Conservation (phyloP, 2,329 filamentous ascomycete genomes). For the Paecilomyces sp. region DNA sequence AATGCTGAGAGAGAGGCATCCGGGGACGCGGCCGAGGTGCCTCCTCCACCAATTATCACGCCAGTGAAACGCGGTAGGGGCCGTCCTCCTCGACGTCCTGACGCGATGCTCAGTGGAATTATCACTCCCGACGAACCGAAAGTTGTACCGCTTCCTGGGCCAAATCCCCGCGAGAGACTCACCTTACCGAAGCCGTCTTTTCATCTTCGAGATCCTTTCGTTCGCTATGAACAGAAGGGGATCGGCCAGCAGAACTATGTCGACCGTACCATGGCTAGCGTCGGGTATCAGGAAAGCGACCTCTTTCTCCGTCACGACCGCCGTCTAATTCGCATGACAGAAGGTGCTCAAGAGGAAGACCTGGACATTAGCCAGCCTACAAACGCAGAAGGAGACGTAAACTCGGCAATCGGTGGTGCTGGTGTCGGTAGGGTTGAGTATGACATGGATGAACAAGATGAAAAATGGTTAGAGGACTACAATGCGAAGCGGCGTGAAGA, state of each 20-base stretch:
- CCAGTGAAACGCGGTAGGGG: constrained; percentile 55
- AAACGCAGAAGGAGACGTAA: constrained; percentile 54
- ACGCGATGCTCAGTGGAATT: constrained; percentile 54
- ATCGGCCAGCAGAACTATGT: constrained; percentile 85
- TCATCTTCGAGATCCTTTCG: constrained; percentile 39
- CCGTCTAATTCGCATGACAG: constrained; percentile 57
- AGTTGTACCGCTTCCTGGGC: constrained; percentile 40
- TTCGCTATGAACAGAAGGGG: constrained; percentile 65
- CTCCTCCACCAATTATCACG: constrained; percentile 16
- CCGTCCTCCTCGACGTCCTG: constrained; percentile 56
- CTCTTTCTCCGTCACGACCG: constrained; percentile 72
- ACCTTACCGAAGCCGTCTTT: constrained; percentile 45
- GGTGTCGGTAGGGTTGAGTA: constrained; percentile 84
- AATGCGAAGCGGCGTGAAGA: constrained; percentile 70
- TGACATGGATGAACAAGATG: constrained; percentile 99
- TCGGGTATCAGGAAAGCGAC: constrained; percentile 94
- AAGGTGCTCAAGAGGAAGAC: constrained; percentile 58
- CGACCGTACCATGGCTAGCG: constrained; percentile 90
- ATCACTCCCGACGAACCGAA: constrained; percentile 52
- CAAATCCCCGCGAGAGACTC: constrained; percentile 42
- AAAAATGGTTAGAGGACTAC: constrained; percentile 84
- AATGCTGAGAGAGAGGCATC: constrained; percentile 27
- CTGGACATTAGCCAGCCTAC: constrained; percentile 48
- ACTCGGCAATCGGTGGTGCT: constrained; percentile 41
- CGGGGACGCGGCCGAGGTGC: constrained; percentile 33